Percentiles rank a stretch among this genome's conserved stretches.
phyloP scores from a whole-genome alignment of 306 rosid species.

The Spatholobus suberectus region DNA sequence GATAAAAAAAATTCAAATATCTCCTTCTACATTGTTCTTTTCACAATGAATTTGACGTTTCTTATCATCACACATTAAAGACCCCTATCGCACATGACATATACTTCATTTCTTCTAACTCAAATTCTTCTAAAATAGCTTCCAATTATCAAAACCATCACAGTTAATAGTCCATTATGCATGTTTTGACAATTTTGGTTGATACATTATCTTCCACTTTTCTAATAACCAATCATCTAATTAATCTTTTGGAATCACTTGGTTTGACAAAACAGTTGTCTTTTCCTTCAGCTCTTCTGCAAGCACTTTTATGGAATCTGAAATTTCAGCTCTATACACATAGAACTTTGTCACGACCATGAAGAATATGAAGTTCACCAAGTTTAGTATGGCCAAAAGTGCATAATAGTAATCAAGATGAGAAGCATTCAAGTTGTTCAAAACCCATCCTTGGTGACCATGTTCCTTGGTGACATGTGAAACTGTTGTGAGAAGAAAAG shows the following conservation, averaged over 20 bases:
- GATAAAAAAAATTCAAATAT: too few species aligned
- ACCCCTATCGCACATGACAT: too few species aligned
- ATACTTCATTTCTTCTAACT: neutral
- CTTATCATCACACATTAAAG: too few species aligned
- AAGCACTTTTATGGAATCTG: conserved; percentile 63
- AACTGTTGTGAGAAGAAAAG: conserved; percentile 57
- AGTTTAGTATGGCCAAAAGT: conserved; percentile 54
- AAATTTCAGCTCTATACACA: conserved; percentile 71
- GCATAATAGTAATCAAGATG: conserved; percentile 69
- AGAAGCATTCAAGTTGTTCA: conserved; percentile 67
- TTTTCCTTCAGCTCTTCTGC: conserved; percentile 56
- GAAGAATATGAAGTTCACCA: conserved; percentile 58
- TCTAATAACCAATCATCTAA: neutral
- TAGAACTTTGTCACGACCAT: conserved; percentile 49
- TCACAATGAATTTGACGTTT: too few species aligned
- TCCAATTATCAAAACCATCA: neutral
- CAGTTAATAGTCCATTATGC: neutral
- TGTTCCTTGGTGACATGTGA: conserved; percentile 47
- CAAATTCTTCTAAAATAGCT: neutral
- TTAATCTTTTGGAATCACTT: conserved; percentile 38
- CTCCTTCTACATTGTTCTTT: too few species aligned
- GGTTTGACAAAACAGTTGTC: neutral
- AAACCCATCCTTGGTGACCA: conserved; percentile 62
- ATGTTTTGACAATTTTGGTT: neutral
- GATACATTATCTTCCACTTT: neutral